Percentiles rank a stretch among this genome's conserved stretches.
phyloP scores from a whole-genome alignment of 2,329 filamentous ascomycete species.

The Aspergillus fructus region DNA sequence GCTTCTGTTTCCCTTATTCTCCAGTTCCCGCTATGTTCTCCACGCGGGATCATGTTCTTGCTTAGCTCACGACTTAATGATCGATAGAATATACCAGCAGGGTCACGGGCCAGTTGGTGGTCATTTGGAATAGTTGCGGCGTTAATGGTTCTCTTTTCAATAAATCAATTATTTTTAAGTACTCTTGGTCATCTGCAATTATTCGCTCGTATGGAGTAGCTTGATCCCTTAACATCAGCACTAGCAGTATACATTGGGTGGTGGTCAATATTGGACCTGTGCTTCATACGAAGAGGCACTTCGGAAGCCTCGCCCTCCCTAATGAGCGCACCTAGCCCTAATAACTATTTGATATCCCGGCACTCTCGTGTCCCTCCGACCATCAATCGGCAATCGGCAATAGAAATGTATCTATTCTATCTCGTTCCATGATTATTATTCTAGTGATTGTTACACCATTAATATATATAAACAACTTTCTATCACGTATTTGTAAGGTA shows the following conservation, averaged over 20 bases:
- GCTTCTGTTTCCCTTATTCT: not conserved
- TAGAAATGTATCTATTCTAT: too few species aligned
- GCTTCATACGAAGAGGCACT: not conserved
- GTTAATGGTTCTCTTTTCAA: not conserved
- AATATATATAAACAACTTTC: too few species aligned
- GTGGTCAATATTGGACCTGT: too few species aligned
- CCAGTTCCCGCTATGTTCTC: not conserved
- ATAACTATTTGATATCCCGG: not conserved
- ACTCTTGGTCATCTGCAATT: too few species aligned
- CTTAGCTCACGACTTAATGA: conserved; percentile 4
- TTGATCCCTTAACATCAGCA: too few species aligned
- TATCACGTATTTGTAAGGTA: too few species aligned
- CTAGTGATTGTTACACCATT: too few species aligned
- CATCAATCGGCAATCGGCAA: too few species aligned
- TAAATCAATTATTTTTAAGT: not conserved
- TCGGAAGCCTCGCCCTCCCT: not conserved
- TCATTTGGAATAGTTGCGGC: not conserved
- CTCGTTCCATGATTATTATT: too few species aligned
- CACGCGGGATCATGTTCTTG: not conserved
- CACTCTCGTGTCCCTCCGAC: too few species aligned
- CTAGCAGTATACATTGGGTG: too few species aligned
- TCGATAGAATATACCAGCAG: conserved; percentile 5
- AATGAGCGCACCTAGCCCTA: not conserved
- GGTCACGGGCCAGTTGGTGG: not conserved
- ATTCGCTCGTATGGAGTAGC: too few species aligned